Evolutionary conservation across 345 rosid genomes (phyloP).

Genomic region (Acer yangbiense): DNA sequence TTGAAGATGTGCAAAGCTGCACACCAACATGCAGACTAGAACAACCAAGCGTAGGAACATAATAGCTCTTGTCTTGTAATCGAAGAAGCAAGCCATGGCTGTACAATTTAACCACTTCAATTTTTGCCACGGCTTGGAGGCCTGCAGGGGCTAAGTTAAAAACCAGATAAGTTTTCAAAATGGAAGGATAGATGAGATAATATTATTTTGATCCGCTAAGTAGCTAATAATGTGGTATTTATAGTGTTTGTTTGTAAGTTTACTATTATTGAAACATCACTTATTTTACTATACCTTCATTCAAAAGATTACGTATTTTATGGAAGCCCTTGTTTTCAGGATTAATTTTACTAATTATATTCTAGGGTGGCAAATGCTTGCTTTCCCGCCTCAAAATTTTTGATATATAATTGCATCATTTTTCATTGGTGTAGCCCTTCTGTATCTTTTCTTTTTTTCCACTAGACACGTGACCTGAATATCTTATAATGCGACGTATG

Average conservation of each 20-base stretch:
- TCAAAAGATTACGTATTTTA: neutral
- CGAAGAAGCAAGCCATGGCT: constrained; percentile 27
- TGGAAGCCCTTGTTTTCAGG: neutral
- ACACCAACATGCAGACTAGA: neutral
- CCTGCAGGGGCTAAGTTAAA: neutral
- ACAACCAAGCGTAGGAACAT: neutral
- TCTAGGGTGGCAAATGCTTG: neutral
- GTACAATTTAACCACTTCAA: too few relatives aligned
- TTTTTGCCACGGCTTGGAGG: neutral
- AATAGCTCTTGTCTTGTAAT: neutral
- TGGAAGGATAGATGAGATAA: neutral
- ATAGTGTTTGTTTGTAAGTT: neutral
- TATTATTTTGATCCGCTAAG: neutral
- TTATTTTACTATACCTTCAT: neutral
- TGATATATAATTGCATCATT: too few relatives aligned
- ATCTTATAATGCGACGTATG: too few relatives aligned
- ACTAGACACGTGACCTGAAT: too few relatives aligned
- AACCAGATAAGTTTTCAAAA: neutral
- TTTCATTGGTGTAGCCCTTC: too few relatives aligned
- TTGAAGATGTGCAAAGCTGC: constrained; percentile 39
- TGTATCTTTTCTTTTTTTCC: too few relatives aligned
- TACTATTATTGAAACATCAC: too few relatives aligned
- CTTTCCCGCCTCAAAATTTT: neutral
- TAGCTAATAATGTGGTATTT: neutral
- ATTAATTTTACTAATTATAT: neutral